A percentile compares a stretch with the other conserved stretches of the same genome.
phyloP scores from a whole-genome alignment of 1,284 basidiomycete genomes.

The Gomphus bonarii region DNA sequence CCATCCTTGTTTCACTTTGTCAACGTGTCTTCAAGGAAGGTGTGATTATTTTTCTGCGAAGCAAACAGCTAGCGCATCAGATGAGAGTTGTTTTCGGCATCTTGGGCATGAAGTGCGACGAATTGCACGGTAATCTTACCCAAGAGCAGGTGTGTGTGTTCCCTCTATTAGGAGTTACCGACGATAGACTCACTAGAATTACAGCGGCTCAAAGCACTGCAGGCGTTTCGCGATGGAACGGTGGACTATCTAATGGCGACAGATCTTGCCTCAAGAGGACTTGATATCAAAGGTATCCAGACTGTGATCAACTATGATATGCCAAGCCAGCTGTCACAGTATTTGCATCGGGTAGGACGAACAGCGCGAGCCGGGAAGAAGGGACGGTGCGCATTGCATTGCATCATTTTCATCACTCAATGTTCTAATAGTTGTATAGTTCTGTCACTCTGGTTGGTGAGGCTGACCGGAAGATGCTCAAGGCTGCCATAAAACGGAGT shows the following conservation, averaged over 20 bases:
- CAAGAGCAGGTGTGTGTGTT: slow-evolving; percentile 74
- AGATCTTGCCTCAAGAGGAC: slow-evolving; percentile 88
- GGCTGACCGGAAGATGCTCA: slow-evolving; percentile 92
- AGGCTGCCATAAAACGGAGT: slow-evolving; percentile 88
- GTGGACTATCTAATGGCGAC: slow-evolving; percentile 93
- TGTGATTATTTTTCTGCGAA: slow-evolving; percentile 90
- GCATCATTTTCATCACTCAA: background rate
- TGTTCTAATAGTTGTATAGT: slow-evolving; percentile 28
- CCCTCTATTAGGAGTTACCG: background rate
- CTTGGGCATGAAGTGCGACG: slow-evolving; percentile 79
- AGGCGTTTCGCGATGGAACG: slow-evolving; percentile 76
- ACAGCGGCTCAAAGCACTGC: slow-evolving; percentile 78
- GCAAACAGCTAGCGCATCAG: slow-evolving; percentile 95
- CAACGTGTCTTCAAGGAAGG: slow-evolving; percentile 77
- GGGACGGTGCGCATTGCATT: slow-evolving; percentile 58
- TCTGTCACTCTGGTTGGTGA: slow-evolving; percentile 96
- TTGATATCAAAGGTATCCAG: slow-evolving; percentile 97
- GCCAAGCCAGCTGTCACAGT: slow-evolving; percentile 89
- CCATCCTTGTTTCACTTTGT: slow-evolving; percentile 77
- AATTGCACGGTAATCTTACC: slow-evolving; percentile 89
- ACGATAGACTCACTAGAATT: slow-evolving; percentile 13
- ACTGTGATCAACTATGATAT: slow-evolving; percentile 98
- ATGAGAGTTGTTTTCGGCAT: slow-evolving; percentile 90
- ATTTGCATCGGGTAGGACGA: slow-evolving; percentile 93
- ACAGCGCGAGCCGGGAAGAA: slow-evolving; percentile 91